Conservation (phyloP, 2,329 filamentous ascomycete genomes). For the Aspergillus brunneoviolaceus region DNA sequence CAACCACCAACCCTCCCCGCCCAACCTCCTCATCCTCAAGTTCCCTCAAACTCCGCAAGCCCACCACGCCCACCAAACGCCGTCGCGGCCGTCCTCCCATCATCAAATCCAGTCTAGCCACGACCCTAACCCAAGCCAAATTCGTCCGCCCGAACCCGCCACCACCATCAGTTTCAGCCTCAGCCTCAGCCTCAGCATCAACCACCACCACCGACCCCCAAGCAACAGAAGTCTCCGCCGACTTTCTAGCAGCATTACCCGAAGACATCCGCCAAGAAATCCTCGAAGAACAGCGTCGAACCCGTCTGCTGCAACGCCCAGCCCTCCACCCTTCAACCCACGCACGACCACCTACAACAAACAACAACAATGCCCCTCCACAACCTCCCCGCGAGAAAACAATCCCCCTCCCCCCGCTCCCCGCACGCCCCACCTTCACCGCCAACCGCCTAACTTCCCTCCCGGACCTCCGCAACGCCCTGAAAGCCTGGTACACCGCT, state of each 20-base stretch:
- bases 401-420: constrained; percentile 48
- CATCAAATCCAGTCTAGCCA: constrained; percentile 55
- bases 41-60: constrained; percentile 54
- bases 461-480: constrained; percentile 68
- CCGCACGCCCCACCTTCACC: constrained; percentile 61
- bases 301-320: constrained; percentile 58
- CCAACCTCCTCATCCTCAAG: constrained; percentile 39
- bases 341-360: neutral
- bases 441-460: constrained; percentile 55
- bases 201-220: constrained; percentile 23
- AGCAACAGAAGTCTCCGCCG: constrained; percentile 56
- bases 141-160: constrained; percentile 54
- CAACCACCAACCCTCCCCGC: neutral
- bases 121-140: constrained; percentile 70
- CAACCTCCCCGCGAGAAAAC: constrained; percentile 25
- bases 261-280: constrained; percentile 78
- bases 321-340: constrained; percentile 47
- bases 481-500: constrained; percentile 72
- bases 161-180: constrained; percentile 12
- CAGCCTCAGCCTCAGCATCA: too few species aligned
- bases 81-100: constrained; percentile 54
- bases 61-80: constrained; percentile 67
- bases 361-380: constrained; percentile 19
- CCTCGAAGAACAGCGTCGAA: constrained; percentile 67
- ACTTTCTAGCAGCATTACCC: constrained; percentile 79